Base-by-base conservation (phyloP, 2,329 filamentous ascomycete genomes). In the Fusarium brachygibbosum region DNA sequence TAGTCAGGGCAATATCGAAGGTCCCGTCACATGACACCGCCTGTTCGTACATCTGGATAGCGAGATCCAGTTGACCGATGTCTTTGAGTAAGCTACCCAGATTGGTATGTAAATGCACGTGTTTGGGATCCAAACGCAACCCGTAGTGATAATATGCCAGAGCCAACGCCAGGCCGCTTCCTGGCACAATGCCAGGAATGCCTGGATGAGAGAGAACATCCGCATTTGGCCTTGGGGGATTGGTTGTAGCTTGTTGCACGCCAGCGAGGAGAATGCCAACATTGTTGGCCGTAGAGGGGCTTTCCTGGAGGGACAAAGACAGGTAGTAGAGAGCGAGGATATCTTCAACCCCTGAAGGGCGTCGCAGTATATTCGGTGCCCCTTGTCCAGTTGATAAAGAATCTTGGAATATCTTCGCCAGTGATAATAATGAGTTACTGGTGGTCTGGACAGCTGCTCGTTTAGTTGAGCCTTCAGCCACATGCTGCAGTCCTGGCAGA, bases 341-440 rank as follows among this genome's bases (percentile, higher is more conserved):
- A 75, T 99, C 96, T 41, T 93, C 90, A 25, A 98, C 93, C 2
- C 93, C 92, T 44, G 91, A 90, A 4, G 90, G 87, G 58, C 89
- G 88, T 61, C 87, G 87, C 23, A 88, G 81, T 13, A 87, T 82
- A 38, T 82, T 82, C 13, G 86, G 83, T 23, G 85, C 83, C 12
- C 84, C 80, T 21, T 87, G 86, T 19, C 89, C 90, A 59, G 88
- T 93, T 4, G 95, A 93, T 88, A 98, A 95, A 31, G 93, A 90
- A 81, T 99, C 96, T 79, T 99, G 96, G 69, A 97, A 97, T 35
- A 99, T 99, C 79, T 99, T 99, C 23, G 96, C 96, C 40, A 99
- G 83, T 0, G 96, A 99, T 3, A 99, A 85, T 19, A 99, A 83
- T 1, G 95, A 97, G 77, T 99, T 99, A 79, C 96, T 98, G 0